phyloP scores from a whole-genome alignment of 208 protist species.

The Trypanosoma lewisi region DNA sequence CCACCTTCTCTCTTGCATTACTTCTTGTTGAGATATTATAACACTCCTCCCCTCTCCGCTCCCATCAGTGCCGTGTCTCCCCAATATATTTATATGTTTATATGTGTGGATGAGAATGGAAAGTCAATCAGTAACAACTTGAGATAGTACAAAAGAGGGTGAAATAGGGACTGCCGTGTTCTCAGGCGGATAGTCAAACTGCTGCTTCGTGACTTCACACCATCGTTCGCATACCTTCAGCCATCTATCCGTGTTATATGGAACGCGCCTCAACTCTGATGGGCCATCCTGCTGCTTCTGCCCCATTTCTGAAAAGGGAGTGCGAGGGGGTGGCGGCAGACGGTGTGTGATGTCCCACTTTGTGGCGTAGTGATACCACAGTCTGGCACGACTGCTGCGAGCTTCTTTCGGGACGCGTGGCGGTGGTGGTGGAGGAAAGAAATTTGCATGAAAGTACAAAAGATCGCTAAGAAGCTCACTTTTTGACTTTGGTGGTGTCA shows the following conservation, averaged over 20 bases:
- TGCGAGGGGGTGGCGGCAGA: slow-evolving; percentile 73
- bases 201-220: slow-evolving; percentile 54
- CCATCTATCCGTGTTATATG: slow-evolving; percentile 73
- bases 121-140: slow-evolving; percentile 31
- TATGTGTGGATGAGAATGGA: too few species aligned
- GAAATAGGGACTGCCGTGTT: slow-evolving; percentile 37
- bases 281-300: slow-evolving; percentile 51
- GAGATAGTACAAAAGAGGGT: slow-evolving; percentile 35
- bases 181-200: slow-evolving; percentile 72
- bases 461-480: slow-evolving; percentile 71
- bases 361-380: slow-evolving; percentile 79
- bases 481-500: slow-evolving; percentile 19
- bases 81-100: too few species aligned
- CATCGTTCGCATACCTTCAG: slow-evolving; percentile 61
- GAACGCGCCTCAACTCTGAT: slow-evolving; percentile 49
- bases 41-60: background rate
- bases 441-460: slow-evolving; percentile 79
- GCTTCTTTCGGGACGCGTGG: slow-evolving; percentile 41
- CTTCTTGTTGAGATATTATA: background rate
- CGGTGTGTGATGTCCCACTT: slow-evolving; percentile 85
- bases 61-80: background rate
- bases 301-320: slow-evolving; percentile 73
- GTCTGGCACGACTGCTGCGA: slow-evolving; percentile 46
- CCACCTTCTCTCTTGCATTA: background rate
- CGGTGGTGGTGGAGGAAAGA: slow-evolving; percentile 74